Base-by-base conservation (phyloP, 1,284 basidiomycete species). In the Pyrrhoderma lamaoense region DNA sequence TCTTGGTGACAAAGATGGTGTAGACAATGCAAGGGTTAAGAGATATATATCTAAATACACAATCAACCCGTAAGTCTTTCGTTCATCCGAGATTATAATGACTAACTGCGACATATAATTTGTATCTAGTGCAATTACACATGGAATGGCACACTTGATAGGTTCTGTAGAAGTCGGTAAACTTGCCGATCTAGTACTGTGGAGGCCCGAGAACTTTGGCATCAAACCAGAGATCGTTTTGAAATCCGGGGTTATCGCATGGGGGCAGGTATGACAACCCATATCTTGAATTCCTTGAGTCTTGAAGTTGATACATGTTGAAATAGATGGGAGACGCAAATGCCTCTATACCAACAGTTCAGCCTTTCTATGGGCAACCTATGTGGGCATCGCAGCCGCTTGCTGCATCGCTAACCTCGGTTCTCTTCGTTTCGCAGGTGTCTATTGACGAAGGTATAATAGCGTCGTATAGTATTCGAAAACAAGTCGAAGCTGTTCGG, bases 1-100 rank as follows among this genome's bases (percentile, higher is more conserved):
- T 11, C 67, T 81, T 16, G 86, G 86, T 3, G 89, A 93, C 65
- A 64, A 64, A 7, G 73, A 76, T 0, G 78, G 78, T 1, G 76
- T 67, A 45, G 96, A 99, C 69, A 99, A 99, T 64, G 80, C 76
- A n/a, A 77, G 95, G n/a, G 95, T 98, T 52, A 98, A 97, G 73
- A 79, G 95, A 53, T 99, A 98, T 67, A 76, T 99, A 18, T 80
- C 94, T 11, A 99, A 99, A 66, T 97, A 98, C 67, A 99, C 95
- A 8, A 82, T 99, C 66, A 99, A 99, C 65, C 93, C 96, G 91
- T 94, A 58, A 64, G 91, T 78, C 8, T 5, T 40, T 5, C 7
- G 38, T 7, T 16, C 7, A 7, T 16, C 7, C 21, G 38, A 8
- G 31, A 27, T 36, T 27, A 16, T 55, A 36, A 7, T 37, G 45